A percentile compares a stretch with the other conserved stretches of the same genome.
Evolutionary conservation across 2,329 filamentous ascomycete genomes (phyloP).

Genomic region (Stromatinia cepivora): DNA sequence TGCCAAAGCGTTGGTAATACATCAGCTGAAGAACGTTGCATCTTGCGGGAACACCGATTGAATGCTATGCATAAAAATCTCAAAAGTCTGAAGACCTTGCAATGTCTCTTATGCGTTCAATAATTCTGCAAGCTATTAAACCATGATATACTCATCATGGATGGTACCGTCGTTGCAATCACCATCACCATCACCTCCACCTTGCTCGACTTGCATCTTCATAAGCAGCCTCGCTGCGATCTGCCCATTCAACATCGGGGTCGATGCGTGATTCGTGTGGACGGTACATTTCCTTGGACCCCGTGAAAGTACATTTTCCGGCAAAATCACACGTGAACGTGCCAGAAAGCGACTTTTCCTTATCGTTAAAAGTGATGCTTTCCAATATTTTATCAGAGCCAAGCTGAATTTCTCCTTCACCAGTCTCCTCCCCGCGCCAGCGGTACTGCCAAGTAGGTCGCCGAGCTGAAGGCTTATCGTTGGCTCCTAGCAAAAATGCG

Average conservation of each 20-base stretch:
- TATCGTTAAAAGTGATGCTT: conserved; percentile 27
- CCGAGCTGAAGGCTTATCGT: conserved; percentile 28
- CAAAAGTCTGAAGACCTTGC: neutral
- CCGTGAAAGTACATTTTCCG: conserved; percentile 27
- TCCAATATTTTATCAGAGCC: conserved; percentile 23
- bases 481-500: conserved; percentile 23
- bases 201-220: conserved; percentile 21
- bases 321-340: conserved; percentile 24
- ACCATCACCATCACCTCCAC: conserved; percentile 23
- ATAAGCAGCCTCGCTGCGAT: conserved; percentile 26
- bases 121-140: neutral
- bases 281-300: conserved; percentile 17
- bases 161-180: neutral
- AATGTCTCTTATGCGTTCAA: neutral
- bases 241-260: conserved; percentile 26
- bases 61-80: neutral
- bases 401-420: conserved; percentile 30
- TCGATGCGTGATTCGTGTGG: conserved; percentile 20
- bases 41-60: neutral
- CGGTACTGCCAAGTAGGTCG: conserved; percentile 29
- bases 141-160: neutral
- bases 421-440: conserved; percentile 31
- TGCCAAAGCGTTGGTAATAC: neutral
- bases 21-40: neutral
- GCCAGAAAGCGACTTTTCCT: conserved; percentile 27